phyloP scores from a whole-genome alignment of 2,329 filamentous ascomycete species.

The Fusarium nanum region DNA sequence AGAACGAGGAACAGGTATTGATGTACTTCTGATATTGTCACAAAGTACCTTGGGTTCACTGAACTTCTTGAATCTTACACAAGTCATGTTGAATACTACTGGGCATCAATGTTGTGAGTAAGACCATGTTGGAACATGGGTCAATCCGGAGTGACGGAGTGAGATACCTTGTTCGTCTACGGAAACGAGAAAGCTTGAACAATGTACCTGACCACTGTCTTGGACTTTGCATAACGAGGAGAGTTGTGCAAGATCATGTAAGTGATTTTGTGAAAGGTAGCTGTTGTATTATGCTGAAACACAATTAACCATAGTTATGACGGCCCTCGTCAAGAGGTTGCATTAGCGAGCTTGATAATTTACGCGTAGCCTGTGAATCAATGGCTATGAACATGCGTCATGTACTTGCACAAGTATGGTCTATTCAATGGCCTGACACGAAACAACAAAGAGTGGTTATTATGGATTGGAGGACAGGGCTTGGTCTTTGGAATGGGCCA shows the following conservation, averaged over 20 bases:
- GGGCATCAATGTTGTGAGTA: background rate
- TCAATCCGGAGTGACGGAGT: background rate
- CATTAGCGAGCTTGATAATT: slow-evolving; percentile 34
- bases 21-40: background rate
- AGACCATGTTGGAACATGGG: background rate
- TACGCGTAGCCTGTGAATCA: slow-evolving; percentile 20
- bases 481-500: slow-evolving; percentile 13
- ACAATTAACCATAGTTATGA: slow-evolving; percentile 15
- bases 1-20: background rate
- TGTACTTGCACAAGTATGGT: slow-evolving; percentile 6
- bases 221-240: background rate
- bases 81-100: background rate
- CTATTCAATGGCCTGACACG: slow-evolving; percentile 9
- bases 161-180: background rate
- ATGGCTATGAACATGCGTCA: slow-evolving; percentile 14
- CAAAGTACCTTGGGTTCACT: background rate
- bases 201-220: background rate
- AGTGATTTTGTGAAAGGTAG: background rate
- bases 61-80: background rate
- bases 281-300: slow-evolving; percentile 18
- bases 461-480: slow-evolving; percentile 1
- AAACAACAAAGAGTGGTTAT: slow-evolving; percentile 7
- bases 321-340: slow-evolving; percentile 39
- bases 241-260: background rate
- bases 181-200: background rate